Percentiles rank a stretch among this genome's conserved stretches.
These are phyloP conservation scores for Tylopilus orsonianus DNA, from an alignment of 1,284 basidiomycete species.

Conservation along the genomic window DNA sequence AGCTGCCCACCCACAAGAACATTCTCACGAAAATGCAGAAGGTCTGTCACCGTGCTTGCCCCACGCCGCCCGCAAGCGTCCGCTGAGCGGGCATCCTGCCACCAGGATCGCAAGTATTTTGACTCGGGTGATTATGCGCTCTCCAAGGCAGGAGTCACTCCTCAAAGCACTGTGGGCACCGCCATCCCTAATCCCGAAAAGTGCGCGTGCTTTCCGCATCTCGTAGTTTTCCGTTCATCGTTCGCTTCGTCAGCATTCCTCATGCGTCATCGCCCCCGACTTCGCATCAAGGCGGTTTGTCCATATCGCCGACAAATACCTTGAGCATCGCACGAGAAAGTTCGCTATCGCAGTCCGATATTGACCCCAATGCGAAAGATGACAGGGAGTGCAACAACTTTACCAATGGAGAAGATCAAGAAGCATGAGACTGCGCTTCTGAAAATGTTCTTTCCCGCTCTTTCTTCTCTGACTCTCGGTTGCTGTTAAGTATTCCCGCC, in stretches of 20 bases:
- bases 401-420: slow-evolving; percentile 35
- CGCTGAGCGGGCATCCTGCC: slow-evolving; percentile 8
- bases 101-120: slow-evolving; percentile 94
- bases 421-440: slow-evolving; percentile 40
- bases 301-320: slow-evolving; percentile 69
- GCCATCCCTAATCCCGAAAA: slow-evolving; percentile 95
- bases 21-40: slow-evolving; percentile 93
- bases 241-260: slow-evolving; percentile 54
- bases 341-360: slow-evolving; percentile 42
- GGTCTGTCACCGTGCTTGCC: slow-evolving; percentile 42
- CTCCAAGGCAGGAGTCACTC: slow-evolving; percentile 90
- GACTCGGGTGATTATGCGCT: slow-evolving; percentile 97
- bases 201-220: slow-evolving; percentile 46
- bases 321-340: slow-evolving; percentile 67
- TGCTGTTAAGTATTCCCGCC: slow-evolving; percentile 21
- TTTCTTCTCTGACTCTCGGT: slow-evolving; percentile 7
- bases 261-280: slow-evolving; percentile 67
- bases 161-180: slow-evolving; percentile 87
- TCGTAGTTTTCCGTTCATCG: not conserved
- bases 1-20: slow-evolving; percentile 92
- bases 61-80: slow-evolving; percentile 11
- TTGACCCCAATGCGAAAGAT: slow-evolving; percentile 19
- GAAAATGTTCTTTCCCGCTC: slow-evolving; percentile 1
- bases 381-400: slow-evolving; percentile 18
- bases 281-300: slow-evolving; percentile 50